These are phyloP conservation scores for Trichosanthes truncata DNA, from an alignment of 306 rosid species.

Conservation along the genomic window DNA sequence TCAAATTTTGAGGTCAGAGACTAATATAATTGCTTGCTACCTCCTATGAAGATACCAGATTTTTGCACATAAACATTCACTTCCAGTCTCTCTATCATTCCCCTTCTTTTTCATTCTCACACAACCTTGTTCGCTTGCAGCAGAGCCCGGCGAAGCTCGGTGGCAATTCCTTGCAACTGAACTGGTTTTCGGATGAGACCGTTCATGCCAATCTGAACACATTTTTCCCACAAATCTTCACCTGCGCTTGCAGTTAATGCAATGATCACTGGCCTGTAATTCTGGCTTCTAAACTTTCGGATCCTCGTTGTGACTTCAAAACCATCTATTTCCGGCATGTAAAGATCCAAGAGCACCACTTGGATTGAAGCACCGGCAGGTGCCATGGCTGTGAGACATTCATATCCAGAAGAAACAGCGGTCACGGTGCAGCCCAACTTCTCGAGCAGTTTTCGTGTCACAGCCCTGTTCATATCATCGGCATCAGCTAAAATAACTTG, in stretches of 20 bases:
- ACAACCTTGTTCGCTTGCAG: constrained; percentile 52
- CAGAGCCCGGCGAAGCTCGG: constrained; percentile 69
- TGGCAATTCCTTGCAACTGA: constrained; percentile 67
- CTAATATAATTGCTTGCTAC: constrained; percentile 5
- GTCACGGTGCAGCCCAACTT: constrained; percentile 81
- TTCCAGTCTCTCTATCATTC: not conserved
- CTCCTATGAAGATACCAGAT: not conserved
- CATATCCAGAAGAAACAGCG: constrained; percentile 70
- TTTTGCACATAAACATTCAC: not conserved
- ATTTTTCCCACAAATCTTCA: constrained; percentile 77
- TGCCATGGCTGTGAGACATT: constrained; percentile 64
- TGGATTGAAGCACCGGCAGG: constrained; percentile 53
- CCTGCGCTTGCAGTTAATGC: constrained; percentile 61
- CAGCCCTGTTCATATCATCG: constrained; percentile 88
- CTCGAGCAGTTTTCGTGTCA: constrained; percentile 72
- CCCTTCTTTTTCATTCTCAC: not conserved
- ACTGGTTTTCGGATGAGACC: constrained; percentile 80
- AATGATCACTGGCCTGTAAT: constrained; percentile 64
- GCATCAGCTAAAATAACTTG: constrained; percentile 70
- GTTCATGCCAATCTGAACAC: constrained; percentile 68
- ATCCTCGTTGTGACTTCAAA: constrained; percentile 70
- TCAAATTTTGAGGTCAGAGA: not conserved
- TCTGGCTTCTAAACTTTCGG: constrained; percentile 64
- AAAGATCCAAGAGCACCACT: constrained; percentile 74
- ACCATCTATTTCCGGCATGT: constrained; percentile 78